These are phyloP conservation scores for Tardiomyces depauwii DNA, from an alignment of 1,139 yeast genomes.

Conservation along the genomic window DNA sequence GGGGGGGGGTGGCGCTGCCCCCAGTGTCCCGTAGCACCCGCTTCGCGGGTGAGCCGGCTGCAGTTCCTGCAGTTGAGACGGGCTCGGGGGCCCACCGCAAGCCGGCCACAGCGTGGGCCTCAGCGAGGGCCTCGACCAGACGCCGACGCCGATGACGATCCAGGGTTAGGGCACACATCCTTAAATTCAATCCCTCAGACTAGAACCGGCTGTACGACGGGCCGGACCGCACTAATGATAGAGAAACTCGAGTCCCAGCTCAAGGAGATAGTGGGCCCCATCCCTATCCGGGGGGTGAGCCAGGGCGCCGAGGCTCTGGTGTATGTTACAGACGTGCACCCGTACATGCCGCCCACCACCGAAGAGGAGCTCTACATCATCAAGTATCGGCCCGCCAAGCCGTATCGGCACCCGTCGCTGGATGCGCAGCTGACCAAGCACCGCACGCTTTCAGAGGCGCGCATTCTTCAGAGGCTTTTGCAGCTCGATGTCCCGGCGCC, in stretches of 20 bases:
- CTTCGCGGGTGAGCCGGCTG: too few species aligned
- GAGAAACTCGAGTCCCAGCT: not conserved
- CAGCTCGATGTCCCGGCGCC: constrained; percentile 57
- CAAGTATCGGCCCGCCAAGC: constrained; percentile 81
- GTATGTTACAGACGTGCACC: constrained; percentile 6
- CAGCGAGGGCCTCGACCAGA: too few species aligned
- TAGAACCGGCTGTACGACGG: not conserved
- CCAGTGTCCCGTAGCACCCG: too few species aligned
- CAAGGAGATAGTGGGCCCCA: not conserved
- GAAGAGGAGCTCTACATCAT: constrained; percentile 37
- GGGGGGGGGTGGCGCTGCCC: too few species aligned
- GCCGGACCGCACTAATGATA: not conserved
- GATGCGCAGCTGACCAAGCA: constrained; percentile 69
- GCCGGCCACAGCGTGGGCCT: too few species aligned
- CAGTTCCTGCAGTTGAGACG: too few species aligned
- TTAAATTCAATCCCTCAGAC: not conserved
- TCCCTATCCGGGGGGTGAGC: constrained; percentile 4
- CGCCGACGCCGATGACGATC: not conserved
- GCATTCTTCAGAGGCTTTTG: constrained; percentile 53
- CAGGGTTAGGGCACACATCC: too few species aligned
- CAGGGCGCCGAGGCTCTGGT: constrained; percentile 18
- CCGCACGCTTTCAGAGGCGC: constrained; percentile 77
- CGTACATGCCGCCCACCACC: not conserved
- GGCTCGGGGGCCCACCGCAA: too few species aligned
- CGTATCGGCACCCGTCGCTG: constrained; percentile 76